phyloP scores from a whole-genome alignment of 2,329 filamentous ascomycete species.

The Ceratocystis destructans region DNA sequence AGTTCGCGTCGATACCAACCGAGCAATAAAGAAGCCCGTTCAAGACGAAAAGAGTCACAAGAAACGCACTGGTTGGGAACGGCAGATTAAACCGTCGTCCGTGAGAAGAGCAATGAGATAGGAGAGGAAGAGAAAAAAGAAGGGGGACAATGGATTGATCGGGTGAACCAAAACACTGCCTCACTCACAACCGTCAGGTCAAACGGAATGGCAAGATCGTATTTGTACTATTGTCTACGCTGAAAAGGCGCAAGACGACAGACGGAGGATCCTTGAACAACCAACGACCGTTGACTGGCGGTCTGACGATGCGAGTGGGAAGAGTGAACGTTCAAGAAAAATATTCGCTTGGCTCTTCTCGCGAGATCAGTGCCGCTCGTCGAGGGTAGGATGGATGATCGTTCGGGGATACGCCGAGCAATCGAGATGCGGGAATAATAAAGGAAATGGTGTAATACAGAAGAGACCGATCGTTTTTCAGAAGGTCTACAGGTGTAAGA shows the following conservation, averaged over 20 bases:
- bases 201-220: conserved; percentile 19
- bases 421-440: conserved; percentile 16
- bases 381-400: conserved; percentile 16
- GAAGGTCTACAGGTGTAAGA: background rate
- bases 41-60: conserved; percentile 21
- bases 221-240: conserved; percentile 19
- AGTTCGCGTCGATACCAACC: background rate
- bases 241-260: conserved; percentile 18
- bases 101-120: background rate
- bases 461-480: conserved; percentile 14
- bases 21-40: conserved; percentile 22
- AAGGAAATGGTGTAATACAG: background rate
- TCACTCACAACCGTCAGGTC: conserved; percentile 19
- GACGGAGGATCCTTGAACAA: conserved; percentile 18
- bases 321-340: conserved; percentile 19
- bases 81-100: background rate
- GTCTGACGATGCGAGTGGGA: conserved; percentile 20
- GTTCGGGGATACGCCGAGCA: conserved; percentile 17
- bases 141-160: background rate
- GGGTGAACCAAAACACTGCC: conserved; percentile 8
- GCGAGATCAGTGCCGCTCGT: conserved; percentile 20
- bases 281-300: conserved; percentile 19
- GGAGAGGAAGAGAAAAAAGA: background rate
- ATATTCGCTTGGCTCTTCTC: conserved; percentile 19
- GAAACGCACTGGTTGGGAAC: background rate